Evolutionary conservation across 2,329 filamentous ascomycete genomes (phyloP).

Genomic region (Fusarium torreyae): DNA sequence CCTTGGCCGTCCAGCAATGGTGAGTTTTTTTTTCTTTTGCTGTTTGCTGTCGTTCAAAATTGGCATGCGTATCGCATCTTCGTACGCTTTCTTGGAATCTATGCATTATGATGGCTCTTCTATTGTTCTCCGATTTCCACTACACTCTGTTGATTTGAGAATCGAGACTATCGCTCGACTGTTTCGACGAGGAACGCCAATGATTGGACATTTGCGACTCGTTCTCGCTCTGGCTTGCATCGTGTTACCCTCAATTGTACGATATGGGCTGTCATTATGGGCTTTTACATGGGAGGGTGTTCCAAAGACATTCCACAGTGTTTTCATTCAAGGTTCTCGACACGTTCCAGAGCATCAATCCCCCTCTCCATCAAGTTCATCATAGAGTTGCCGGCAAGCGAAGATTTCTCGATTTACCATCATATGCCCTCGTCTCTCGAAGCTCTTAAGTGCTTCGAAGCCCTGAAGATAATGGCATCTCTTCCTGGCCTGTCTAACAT

Average conservation of each 20-base stretch:
- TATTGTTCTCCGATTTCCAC: constrained; percentile 3
- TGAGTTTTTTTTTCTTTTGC: constrained; percentile 53
- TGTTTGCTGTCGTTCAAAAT: neutral
- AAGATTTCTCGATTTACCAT: neutral
- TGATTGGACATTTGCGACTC: constrained; percentile 13
- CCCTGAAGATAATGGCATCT: neutral
- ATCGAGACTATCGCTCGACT: constrained; percentile 11
- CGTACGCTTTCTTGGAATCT: neutral
- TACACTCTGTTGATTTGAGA: neutral
- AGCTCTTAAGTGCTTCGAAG: neutral
- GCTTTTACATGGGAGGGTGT: neutral
- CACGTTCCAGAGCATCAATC: neutral
- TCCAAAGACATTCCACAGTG: neutral
- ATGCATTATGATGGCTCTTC: neutral
- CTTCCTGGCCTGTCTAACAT: constrained; percentile 3
- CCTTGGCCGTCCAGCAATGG: constrained; percentile 96
- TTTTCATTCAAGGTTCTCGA: neutral
- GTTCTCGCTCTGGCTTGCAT: constrained; percentile 22
- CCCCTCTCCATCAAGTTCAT: neutral
- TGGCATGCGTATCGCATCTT: neutral
- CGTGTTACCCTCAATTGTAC: constrained; percentile 22
- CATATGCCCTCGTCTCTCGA: neutral
- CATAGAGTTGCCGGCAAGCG: neutral
- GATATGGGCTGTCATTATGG: neutral
- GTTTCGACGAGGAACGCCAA: neutral